A percentile compares a stretch with the other conserved stretches of the same genome.
phyloP scores from a whole-genome alignment of 768 basidiomycete genomes.

The Pisolithus albus region DNA sequence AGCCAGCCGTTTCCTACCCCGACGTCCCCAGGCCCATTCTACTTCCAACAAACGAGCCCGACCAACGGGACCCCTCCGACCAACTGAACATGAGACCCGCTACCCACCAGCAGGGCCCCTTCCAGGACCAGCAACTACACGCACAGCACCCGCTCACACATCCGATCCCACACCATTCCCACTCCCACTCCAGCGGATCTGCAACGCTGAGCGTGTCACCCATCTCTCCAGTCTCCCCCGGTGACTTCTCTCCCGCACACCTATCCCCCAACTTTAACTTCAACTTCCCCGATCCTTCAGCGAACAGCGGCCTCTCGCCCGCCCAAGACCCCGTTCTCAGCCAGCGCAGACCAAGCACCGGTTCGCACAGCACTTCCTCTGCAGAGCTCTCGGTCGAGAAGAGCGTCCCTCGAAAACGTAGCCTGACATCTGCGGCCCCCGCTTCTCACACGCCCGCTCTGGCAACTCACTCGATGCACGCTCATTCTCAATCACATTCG shows the following conservation, averaged over 20 bases:
- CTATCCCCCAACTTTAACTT: conserved; percentile 42
- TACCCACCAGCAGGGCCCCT: conserved; percentile 31
- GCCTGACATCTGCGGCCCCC: conserved; percentile 46
- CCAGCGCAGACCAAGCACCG: conserved; percentile 33
- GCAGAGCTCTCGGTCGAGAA: conserved; percentile 41
- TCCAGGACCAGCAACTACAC: conserved; percentile 48
- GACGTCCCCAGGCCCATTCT: conserved; percentile 18
- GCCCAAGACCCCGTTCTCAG: conserved; percentile 23
- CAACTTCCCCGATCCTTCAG: conserved; percentile 39
- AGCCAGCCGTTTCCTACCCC: conserved; percentile 19
- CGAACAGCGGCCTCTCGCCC: conserved; percentile 20
- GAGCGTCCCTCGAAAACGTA: conserved; percentile 60
- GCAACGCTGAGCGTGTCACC: conserved; percentile 34
- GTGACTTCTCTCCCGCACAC: conserved; percentile 36
- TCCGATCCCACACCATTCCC: conserved; percentile 29
- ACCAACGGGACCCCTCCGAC: conserved; percentile 7
- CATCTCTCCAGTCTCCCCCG: conserved; percentile 55
- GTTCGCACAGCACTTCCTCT: conserved; percentile 36
- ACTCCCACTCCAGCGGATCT: conserved; percentile 13
- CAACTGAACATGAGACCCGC: conserved; percentile 51
- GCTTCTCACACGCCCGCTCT: conserved; percentile 11
- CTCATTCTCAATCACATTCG: conserved; percentile 24
- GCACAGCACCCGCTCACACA: conserved; percentile 50
- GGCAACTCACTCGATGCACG: conserved; percentile 13
- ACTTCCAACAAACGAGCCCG: conserved; percentile 12